Evolutionary conservation across 2,329 filamentous ascomycete genomes (phyloP).

Genomic region (Penicillium polonicum): DNA sequence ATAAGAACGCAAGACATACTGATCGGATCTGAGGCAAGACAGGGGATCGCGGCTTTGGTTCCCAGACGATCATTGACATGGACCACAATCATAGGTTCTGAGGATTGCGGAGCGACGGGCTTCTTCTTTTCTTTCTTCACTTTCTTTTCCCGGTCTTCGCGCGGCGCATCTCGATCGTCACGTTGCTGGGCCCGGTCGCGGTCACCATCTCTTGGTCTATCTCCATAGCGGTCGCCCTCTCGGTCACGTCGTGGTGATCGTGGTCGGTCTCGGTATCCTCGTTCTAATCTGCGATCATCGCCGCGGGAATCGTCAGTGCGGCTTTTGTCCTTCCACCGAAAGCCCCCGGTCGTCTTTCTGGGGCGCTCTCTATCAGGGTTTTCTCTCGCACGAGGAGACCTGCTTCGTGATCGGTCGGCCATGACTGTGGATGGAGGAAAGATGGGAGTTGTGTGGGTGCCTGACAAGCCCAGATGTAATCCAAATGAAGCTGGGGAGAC

Average conservation of each 20-base stretch:
- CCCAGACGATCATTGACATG: constrained; percentile 93
- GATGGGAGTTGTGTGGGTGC: constrained; percentile 18
- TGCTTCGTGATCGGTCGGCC: constrained; percentile 43
- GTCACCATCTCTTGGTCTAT: constrained; percentile 42
- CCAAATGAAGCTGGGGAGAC: constrained; percentile 15
- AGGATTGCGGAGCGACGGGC: constrained; percentile 38
- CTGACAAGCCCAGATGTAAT: constrained; percentile 19
- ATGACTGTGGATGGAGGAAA: constrained; percentile 22
- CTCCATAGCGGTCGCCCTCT: constrained; percentile 37
- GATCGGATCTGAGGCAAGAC: constrained; percentile 78
- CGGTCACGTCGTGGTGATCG: constrained; percentile 38
- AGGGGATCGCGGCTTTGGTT: constrained; percentile 92
- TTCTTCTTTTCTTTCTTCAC: constrained; percentile 45
- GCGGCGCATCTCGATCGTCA: constrained; percentile 29
- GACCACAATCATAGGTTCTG: constrained; percentile 88
- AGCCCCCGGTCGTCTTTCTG: constrained; percentile 43
- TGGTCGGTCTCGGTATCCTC: constrained; percentile 50
- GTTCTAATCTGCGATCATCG: constrained; percentile 51
- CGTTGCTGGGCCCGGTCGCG: constrained; percentile 35
- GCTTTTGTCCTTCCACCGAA: constrained; percentile 52
- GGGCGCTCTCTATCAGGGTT: constrained; percentile 38
- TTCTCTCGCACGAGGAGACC: constrained; percentile 42
- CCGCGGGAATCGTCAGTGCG: constrained; percentile 48
- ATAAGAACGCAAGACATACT: constrained; percentile 39
- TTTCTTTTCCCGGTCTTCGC: constrained; percentile 41